Base-by-base conservation (phyloP, 805 yeast species). In the Saccharomycopsis amapae region DNA sequence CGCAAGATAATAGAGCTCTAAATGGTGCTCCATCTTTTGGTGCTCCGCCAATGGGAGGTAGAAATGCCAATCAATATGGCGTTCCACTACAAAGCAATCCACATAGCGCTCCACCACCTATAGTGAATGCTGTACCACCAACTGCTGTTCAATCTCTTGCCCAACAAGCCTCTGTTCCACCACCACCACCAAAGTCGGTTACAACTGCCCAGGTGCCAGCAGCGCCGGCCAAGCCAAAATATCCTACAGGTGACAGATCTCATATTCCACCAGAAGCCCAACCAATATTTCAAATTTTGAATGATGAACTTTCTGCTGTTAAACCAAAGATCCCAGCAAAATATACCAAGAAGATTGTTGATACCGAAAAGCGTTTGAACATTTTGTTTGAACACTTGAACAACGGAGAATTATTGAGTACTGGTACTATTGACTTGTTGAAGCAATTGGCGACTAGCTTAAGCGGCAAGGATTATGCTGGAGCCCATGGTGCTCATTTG, bases 281-380 rank as follows among this genome's bases (percentile, higher is more conserved):
- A 55, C 79, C 81, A 15, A 76, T 93, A 38, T 78, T 67, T 55
- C 69, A 73, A n/a, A 67, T 68, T 10, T 71, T 93, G 45, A 66
- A 68, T 12, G 59, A 64, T 3, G 78, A 78, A 54, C 62, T 86
- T 55, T 74, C 68, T 23, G 70, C 76, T 25, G 79, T 86, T 15
- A 75, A 79, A 55, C 90, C 94, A 15, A 68, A 71, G 38, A 75
- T 87, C 36, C 95, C 96, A 22, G 84, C 78, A 41, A 79, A 77
- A 59, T 86, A 76, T 57, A 62, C 73, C 23, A 81, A 78, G 51
- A 96, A 87, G 58, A 73, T 83, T 43, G 68, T 65, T 38, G 97
- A 90, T 61, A 79, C 94, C 59, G 90, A 81, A 55, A 82, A 83
- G 67, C 78, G 97, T 62, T 65, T 93, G 47, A 74, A 78, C 52